Conservation (phyloP, 495 filamentous ascomycete genomes). For the Aspergillus bertholletiae region DNA sequence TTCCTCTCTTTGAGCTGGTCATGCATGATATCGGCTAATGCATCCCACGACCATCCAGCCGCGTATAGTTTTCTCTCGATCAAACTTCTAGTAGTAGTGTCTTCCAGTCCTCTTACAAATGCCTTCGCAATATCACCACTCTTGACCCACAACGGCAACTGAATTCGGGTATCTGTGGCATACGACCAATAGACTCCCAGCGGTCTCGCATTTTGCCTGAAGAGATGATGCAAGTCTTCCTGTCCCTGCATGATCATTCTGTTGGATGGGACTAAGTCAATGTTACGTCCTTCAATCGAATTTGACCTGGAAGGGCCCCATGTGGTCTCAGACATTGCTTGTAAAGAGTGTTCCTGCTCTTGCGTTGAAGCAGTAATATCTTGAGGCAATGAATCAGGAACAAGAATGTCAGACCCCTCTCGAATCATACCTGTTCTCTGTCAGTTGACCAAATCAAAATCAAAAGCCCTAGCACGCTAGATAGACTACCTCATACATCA, state of each 20-base stretch:
- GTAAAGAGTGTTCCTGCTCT: background rate
- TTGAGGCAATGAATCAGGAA: conserved; percentile 7
- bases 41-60: conserved; percentile 23
- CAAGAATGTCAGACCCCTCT: conserved; percentile 1
- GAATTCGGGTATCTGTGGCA: conserved; percentile 7
- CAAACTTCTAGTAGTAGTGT: conserved; percentile 1
- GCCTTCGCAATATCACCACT: conserved; percentile 20
- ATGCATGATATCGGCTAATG: conserved; percentile 4
- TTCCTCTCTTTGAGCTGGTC: background rate
- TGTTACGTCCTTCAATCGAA: no score
- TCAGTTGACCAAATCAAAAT: background rate
- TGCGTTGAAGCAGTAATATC: background rate
- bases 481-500: background rate
- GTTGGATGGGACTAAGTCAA: no score
- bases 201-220: conserved; percentile 11
- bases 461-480: no score
- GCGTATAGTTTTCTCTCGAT: conserved; percentile 18
- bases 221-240: background rate
- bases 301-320: background rate
- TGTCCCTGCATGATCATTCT: no score
- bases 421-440: background rate
- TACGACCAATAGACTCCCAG: conserved; percentile 22
- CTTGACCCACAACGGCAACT: conserved; percentile 1
- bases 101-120: conserved; percentile 26
- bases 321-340: conserved; percentile 1